Conservation (phyloP, 2,329 filamentous ascomycete species). For the Cladorrhinum sp. region DNA sequence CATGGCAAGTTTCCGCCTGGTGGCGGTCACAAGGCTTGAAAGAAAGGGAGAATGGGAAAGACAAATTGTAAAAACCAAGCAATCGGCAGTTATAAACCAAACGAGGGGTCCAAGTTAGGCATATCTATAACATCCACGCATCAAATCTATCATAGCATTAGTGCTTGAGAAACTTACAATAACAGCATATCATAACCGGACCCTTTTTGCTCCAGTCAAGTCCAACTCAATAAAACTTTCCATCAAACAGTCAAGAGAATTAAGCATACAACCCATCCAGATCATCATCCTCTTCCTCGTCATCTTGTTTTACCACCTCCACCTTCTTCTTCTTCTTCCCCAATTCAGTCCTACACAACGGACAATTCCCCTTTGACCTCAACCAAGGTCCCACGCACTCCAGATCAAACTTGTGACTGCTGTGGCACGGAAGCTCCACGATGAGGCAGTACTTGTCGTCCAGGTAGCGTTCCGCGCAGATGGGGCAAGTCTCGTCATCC, state of each 20-base stretch:
- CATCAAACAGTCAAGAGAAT: too few species aligned
- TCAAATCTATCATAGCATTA: too few species aligned
- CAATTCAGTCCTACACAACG: constrained; percentile 60
- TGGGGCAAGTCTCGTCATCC: constrained; percentile 55
- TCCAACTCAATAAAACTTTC: too few species aligned
- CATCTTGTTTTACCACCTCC: constrained; percentile 37
- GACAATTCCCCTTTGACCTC: constrained; percentile 61
- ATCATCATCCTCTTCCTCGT: constrained; percentile 55
- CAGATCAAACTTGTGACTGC: constrained; percentile 59
- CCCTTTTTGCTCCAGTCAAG: too few species aligned
- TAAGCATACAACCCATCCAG: constrained; percentile 47
- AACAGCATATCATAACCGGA: too few species aligned
- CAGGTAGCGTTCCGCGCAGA: constrained; percentile 60
- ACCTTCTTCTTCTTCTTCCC: constrained; percentile 49
- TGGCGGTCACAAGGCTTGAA: constrained; percentile 1
- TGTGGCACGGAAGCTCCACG: constrained; percentile 61
- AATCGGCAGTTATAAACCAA: too few species aligned
- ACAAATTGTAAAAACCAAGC: background rate
- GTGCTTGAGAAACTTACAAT: too few species aligned
- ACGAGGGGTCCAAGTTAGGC: too few species aligned
- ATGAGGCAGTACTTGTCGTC: constrained; percentile 62
- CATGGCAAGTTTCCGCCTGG: constrained; percentile 26
- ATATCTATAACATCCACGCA: too few species aligned
- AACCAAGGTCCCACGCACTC: constrained; percentile 67
- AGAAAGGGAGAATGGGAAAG: background rate